Conservation (phyloP, 208 protist species). For the Crithidia mellificae region DNA sequence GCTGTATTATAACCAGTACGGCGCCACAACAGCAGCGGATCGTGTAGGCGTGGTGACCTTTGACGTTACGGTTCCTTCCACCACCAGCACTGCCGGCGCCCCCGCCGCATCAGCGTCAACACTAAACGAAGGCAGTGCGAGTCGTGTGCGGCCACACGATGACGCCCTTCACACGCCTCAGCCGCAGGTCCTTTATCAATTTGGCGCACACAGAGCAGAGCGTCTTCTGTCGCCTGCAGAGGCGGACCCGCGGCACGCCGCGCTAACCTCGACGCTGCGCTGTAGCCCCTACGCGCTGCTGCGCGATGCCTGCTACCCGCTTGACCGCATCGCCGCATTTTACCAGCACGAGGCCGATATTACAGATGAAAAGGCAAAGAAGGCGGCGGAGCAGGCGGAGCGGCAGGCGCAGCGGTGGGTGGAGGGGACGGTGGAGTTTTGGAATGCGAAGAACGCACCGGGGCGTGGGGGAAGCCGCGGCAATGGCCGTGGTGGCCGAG, state of each 20-base stretch:
- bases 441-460: constrained; percentile 11
- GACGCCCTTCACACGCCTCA: constrained; percentile 1
- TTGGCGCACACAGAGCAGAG: not conserved
- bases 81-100: no score
- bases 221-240: not conserved
- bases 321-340: constrained; percentile 22
- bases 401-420: constrained; percentile 41
- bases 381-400: constrained; percentile 18
- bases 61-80: constrained; percentile 22
- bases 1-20: constrained; percentile 23
- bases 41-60: constrained; percentile 34
- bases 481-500: constrained; percentile 5
- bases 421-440: constrained; percentile 31
- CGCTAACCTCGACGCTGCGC: constrained; percentile 4
- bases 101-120: no score
- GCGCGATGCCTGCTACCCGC: constrained; percentile 33
- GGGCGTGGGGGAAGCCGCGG: not conserved
- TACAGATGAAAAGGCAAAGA: not conserved
- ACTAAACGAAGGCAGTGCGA: no score
- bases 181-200: constrained; percentile 3
- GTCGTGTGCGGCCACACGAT: no score
- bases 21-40: constrained; percentile 9
- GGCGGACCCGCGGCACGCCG: not conserved
- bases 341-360: constrained; percentile 5
- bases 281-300: constrained; percentile 29